Percentiles rank a stretch among this genome's conserved stretches.
These are phyloP conservation scores for Cryptococcus sp. DNA, from an alignment of 1,284 basidiomycete species.

Conservation along the genomic window DNA sequence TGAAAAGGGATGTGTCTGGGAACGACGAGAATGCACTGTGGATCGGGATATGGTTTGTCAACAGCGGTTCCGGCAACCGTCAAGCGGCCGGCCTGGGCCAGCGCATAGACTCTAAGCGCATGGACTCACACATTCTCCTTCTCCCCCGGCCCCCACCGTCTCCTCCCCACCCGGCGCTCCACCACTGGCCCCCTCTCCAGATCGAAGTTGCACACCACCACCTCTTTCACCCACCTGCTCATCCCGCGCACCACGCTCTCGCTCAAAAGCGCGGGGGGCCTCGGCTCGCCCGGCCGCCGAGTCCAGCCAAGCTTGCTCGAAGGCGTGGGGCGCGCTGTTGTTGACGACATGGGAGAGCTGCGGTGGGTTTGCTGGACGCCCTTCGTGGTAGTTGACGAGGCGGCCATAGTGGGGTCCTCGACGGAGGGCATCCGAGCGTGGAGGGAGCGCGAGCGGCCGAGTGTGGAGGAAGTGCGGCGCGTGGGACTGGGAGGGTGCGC, in stretches of 20 bases:
- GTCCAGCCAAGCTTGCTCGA: conserved; percentile 27
- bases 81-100: not conserved
- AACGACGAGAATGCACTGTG: conserved; percentile 87
- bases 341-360: conserved; percentile 13
- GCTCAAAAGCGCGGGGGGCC: conserved; percentile 52
- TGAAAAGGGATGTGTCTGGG: conserved; percentile 81
- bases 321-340: conserved; percentile 19
- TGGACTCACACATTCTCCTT: conserved; percentile 75
- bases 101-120: too few relatives aligned
- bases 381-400: not conserved
- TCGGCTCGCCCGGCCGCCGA: conserved; percentile 31
- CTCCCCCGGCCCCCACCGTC: conserved; percentile 62
- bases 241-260: conserved; percentile 56
- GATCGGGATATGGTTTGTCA: not conserved
- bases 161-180: conserved; percentile 63
- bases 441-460: conserved; percentile 21
- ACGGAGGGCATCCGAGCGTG: conserved; percentile 22
- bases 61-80: not conserved
- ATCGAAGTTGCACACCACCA: conserved; percentile 84
- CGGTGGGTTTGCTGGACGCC: not conserved
- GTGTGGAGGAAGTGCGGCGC: conserved; percentile 16
- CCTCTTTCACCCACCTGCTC: conserved; percentile 70
- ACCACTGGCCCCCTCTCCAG: conserved; percentile 81
- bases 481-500: conserved; percentile 1
- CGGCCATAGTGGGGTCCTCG: conserved; percentile 2